Base-by-base conservation (phyloP, 108 stramenopile species). In the Aurantiochytrium sp. region DNA sequence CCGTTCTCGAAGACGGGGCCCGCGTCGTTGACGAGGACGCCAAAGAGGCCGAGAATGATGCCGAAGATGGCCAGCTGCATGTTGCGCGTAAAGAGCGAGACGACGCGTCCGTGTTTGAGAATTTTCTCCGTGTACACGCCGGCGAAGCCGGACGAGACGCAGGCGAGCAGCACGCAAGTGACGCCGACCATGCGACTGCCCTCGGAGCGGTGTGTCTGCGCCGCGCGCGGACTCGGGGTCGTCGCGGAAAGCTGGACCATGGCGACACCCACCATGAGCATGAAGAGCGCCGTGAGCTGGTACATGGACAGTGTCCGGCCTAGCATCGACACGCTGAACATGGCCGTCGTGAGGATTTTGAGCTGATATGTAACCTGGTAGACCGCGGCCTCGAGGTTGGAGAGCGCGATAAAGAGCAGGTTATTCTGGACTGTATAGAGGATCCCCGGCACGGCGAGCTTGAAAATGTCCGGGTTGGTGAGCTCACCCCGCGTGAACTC, bases 291-390 rank as follows among this genome's bases (percentile, higher is more conserved):
- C 6, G 27, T n/a, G 41, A 81, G 21, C 22, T 81, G 73, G 27
- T 81, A 81, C 42, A 39, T 39, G 45, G 37, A 45, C 73, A 81
- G 2, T 17, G 73, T 22, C 37, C 73, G 73, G 37, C 96, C 90
- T 31, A 99, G 91, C 93, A 99, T 90, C 31, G 95, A 55, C 24
- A 96, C 95, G 68, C 95, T 95, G 89, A 99, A 98, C 4, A 99
- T 59, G 1, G 99, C 99, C 37, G 99, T 98, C 17, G 98, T 98
- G 24, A 99, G 90, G 68, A 99, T 98, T 88, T 99, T 99, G 68
- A 97, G 91, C 87, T 99, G 98, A 91, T 98, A 99, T 86, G 95
- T 95, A 8, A 99, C 97, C 94, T 98, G 98, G 91, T 97, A 98
- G 12, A 96, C 97, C 0, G 98, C 97, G 0, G 97, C 97, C 87